Base-by-base conservation (phyloP, 257 asterid species). In the Nicotiana benthamiana region DNA sequence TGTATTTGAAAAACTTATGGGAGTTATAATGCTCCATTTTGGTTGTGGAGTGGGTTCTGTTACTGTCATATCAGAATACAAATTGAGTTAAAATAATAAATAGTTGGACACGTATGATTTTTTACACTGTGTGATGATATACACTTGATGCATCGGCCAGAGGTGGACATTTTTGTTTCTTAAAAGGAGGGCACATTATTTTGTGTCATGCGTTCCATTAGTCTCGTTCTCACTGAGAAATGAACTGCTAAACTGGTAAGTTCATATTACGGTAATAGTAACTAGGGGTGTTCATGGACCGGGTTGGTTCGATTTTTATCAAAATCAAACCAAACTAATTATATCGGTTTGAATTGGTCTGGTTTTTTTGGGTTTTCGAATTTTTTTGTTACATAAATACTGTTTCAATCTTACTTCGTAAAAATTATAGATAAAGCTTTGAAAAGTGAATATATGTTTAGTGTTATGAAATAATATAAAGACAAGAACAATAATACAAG, bases 61-160 rank as follows among this genome's bases (percentile, higher is more conserved):
- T 43, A 70, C 36, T 6, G n/a, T 22, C 36, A 5, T 70, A 22
- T 16, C 48, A 20, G n/a, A 52, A 2, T 6, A 5, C 20, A 52
- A 4, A 52, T 40, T 8, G 57, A 70, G 77, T 36, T 60, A 26
- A 46, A 79, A 62, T 60, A 61, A 79, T 52, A 18, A 62, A 24
- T 53, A 79, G 70, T 62, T 43, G 62, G 75, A 52, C 75, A 36
- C 43, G 81, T 79, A 61, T 79, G 62, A 79, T 72, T 22, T 15
- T 15, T 12, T 70, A 7, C 36, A 54, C 28, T 9, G 13, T 70
- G 77, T 70, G 53, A 22, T 70, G 43, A 10, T 70, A 13, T 22
- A 43, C 59, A 6, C 15, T 43, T 43, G 59, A 56, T 3, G n/a
- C 59, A 22, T 11, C 15, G 57, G 57, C 10, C 9, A 22, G 59